phyloP scores from a whole-genome alignment of 2,329 filamentous ascomycete species.

The Pyrenophora tritici-repentis region DNA sequence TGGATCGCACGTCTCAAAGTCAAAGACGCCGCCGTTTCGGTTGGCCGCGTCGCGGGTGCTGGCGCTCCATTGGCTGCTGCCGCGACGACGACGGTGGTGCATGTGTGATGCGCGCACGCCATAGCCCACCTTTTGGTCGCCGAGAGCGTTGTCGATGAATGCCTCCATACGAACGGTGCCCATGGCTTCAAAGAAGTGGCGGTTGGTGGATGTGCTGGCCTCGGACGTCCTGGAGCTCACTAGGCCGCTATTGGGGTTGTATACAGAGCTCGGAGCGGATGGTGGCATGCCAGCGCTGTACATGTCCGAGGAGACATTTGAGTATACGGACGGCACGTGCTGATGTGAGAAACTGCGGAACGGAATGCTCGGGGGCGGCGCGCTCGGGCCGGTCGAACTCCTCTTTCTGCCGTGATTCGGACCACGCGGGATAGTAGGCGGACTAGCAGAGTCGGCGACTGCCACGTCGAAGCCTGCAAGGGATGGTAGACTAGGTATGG shows the following conservation, averaged over 20 bases:
- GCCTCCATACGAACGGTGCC: conserved; percentile 97
- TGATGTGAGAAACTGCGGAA: conserved; percentile 77
- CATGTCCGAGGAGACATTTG: conserved; percentile 47
- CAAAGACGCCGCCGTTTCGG: conserved; percentile 37
- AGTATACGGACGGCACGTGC: conserved; percentile 47
- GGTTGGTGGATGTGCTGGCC: conserved; percentile 54
- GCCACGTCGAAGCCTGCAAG: conserved; percentile 46
- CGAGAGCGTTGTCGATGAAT: conserved; percentile 69
- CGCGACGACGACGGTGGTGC: conserved; percentile 35
- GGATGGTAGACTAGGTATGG: conserved; percentile 39
- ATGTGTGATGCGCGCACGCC: conserved; percentile 24
- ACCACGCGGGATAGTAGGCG: conserved; percentile 73
- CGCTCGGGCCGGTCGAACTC: conserved; percentile 83
- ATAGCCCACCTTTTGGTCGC: conserved; percentile 27
- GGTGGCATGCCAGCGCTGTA: conserved; percentile 41
- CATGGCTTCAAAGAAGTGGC: conserved; percentile 79
- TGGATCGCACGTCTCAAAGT: conserved; percentile 43
- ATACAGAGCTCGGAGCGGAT: conserved; percentile 46
- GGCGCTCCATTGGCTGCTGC: conserved; percentile 46
- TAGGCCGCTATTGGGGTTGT: conserved; percentile 45
- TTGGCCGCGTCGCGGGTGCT: conserved; percentile 38
- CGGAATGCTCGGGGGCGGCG: conserved; percentile 66
- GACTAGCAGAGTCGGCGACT: conserved; percentile 68
- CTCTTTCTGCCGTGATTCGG: conserved; percentile 78
- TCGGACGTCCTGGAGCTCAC: conserved; percentile 59